phyloP scores from a whole-genome alignment of 202 grass and related monocot species.

The Carex arenaria region DNA sequence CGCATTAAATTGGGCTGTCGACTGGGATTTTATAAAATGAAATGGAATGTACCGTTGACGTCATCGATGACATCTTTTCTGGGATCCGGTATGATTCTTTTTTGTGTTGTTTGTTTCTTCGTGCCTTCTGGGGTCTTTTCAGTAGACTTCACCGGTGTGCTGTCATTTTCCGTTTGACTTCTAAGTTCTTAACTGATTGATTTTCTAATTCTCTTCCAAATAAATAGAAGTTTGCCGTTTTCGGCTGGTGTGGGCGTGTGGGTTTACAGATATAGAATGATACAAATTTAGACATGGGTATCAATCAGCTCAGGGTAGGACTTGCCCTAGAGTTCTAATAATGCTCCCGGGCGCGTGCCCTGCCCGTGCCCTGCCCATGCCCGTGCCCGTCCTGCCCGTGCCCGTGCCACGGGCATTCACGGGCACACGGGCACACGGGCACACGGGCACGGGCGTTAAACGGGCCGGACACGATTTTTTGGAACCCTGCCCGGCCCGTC shows the following conservation, averaged over 20 bases:
- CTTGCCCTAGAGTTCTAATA: no score
- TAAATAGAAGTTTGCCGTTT: background rate
- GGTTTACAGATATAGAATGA: no score
- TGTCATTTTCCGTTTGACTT: background rate
- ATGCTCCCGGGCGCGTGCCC: no score
- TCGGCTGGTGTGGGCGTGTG: background rate
- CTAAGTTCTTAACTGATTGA: background rate
- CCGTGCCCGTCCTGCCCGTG: no score
- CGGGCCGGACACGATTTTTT: no score
- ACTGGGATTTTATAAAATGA: background rate
- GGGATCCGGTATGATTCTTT: background rate
- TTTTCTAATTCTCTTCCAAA: background rate
- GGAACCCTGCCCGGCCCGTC: no score
- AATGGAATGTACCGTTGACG: background rate
- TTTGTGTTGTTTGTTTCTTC: background rate
- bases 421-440: no score
- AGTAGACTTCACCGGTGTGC: background rate
- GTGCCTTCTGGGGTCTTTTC: background rate
- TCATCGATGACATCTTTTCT: background rate
- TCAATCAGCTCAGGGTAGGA: no score
- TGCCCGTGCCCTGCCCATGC: no score
- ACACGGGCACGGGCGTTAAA: no score
- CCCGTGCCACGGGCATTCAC: no score
- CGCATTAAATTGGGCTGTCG: background rate
- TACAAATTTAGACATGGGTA: no score